A percentile compares a stretch with the other conserved stretches of the same genome.
These are phyloP conservation scores for Populus deltoides DNA, from an alignment of 345 rosid species.

Conservation along the genomic window DNA sequence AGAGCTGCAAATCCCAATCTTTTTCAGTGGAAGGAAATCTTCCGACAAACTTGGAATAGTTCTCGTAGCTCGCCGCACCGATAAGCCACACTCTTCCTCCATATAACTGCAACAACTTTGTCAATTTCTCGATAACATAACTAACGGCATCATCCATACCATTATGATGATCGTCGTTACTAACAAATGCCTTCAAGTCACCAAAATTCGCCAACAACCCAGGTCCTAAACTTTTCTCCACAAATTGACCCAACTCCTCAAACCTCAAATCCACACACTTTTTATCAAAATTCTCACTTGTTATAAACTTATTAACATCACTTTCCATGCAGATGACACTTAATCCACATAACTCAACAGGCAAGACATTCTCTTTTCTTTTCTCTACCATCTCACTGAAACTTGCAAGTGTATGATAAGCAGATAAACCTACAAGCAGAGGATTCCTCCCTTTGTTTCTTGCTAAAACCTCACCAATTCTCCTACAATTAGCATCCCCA, in stretches of 20 bases:
- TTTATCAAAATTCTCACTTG: slow-evolving; percentile 8
- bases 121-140: slow-evolving; percentile 37
- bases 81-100: slow-evolving; percentile 49
- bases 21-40: slow-evolving; percentile 49
- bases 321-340: slow-evolving; percentile 41
- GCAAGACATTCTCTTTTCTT: slow-evolving; percentile 32
- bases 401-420: slow-evolving; percentile 40
- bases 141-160: slow-evolving; percentile 16
- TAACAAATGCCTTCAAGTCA: slow-evolving; percentile 40
- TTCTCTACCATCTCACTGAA: slow-evolving; percentile 16
- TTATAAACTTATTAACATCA: slow-evolving; percentile 34
- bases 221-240: slow-evolving; percentile 24
- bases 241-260: slow-evolving; percentile 29
- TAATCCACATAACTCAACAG: slow-evolving; percentile 39
- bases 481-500: slow-evolving; percentile 38
- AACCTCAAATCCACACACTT: slow-evolving; percentile 26
- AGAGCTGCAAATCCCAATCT: slow-evolving; percentile 64
- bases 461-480: slow-evolving; percentile 42
- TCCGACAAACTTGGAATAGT: slow-evolving; percentile 40
- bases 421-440: slow-evolving; percentile 47
- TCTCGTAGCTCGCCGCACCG: slow-evolving; percentile 47
- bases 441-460: slow-evolving; percentile 39
- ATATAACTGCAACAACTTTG: slow-evolving; percentile 37
- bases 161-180: neutral
- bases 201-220: slow-evolving; percentile 53